These are phyloP conservation scores for Juglanconis juglandina DNA, from an alignment of 2,329 filamentous ascomycete genomes.

Conservation along the genomic window DNA sequence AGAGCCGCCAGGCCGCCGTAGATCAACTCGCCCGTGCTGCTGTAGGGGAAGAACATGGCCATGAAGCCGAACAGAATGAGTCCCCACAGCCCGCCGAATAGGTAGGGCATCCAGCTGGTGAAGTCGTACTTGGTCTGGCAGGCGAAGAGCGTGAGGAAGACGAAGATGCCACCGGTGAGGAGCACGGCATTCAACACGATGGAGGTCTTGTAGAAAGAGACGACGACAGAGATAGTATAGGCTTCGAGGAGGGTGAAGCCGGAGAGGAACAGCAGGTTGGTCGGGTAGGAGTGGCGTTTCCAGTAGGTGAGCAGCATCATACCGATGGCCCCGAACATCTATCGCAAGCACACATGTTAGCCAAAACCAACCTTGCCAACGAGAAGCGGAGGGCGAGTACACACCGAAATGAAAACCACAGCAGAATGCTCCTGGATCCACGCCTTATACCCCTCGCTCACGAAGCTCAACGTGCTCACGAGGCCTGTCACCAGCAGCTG, in stretches of 20 bases:
- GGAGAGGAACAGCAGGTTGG: slow-evolving; percentile 86
- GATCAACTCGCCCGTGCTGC: slow-evolving; percentile 75
- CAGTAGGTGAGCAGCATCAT: slow-evolving; percentile 89
- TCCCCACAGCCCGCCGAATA: slow-evolving; percentile 87
- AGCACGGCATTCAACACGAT: slow-evolving; percentile 89
- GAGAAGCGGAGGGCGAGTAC: slow-evolving; percentile 24
- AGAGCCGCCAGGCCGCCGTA: slow-evolving; percentile 80
- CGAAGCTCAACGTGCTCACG: slow-evolving; percentile 82
- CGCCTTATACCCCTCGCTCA: slow-evolving; percentile 69
- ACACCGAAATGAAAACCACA: slow-evolving; percentile 79
- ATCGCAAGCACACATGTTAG: slow-evolving; percentile 17
- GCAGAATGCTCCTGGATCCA: slow-evolving; percentile 86
- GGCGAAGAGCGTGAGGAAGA: slow-evolving; percentile 80
- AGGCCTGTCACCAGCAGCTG: slow-evolving; percentile 83
- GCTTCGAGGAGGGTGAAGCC: slow-evolving; percentile 90
- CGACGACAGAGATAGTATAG: slow-evolving; percentile 88
- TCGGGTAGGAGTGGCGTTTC: slow-evolving; percentile 94
- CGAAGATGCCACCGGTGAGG: slow-evolving; percentile 79
- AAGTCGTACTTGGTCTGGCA: slow-evolving; percentile 99
- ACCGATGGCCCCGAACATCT: slow-evolving; percentile 75
- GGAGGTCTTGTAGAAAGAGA: slow-evolving; percentile 79
- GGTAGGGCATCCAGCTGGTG: slow-evolving; percentile 92
- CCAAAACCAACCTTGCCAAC: neutral
- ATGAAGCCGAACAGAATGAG: slow-evolving; percentile 92
- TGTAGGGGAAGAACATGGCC: slow-evolving; percentile 81